A percentile compares a stretch with the other conserved stretches of the same genome.
phyloP scores from a whole-genome alignment of 371 early-diverging fungal genomes.

The Batrachochytrium dendrobatidis region DNA sequence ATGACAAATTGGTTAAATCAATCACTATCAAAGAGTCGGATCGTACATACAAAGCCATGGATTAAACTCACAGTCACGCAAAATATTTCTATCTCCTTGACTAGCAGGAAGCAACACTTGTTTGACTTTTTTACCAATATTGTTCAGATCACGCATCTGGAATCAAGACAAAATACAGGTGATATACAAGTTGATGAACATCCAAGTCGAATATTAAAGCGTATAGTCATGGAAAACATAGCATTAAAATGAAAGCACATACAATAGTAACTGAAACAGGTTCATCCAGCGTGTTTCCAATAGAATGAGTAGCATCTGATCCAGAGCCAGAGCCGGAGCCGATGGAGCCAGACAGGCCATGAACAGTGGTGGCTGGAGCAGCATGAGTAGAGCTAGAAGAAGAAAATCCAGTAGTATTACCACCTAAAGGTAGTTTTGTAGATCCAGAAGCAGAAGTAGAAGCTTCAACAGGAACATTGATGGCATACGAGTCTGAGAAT shows the following conservation, averaged over 20 bases:
- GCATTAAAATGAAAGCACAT: constrained; percentile 18
- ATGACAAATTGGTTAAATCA: constrained; percentile 26
- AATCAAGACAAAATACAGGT: not conserved
- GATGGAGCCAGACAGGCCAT: no score
- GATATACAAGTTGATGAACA: not conserved
- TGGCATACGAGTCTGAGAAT: no score
- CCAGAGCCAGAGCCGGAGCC: not conserved
- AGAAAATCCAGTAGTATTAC: no score
- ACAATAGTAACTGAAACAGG: constrained; percentile 80
- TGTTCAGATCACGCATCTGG: constrained; percentile 71
- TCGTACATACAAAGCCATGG: constrained; percentile 27
- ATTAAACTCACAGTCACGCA: constrained; percentile 63
- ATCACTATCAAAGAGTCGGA: constrained; percentile 6
- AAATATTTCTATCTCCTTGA: constrained; percentile 52
- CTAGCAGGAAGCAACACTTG: constrained; percentile 63
- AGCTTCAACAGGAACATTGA: no score
- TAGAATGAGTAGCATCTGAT: not conserved
- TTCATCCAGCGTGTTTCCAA: constrained; percentile 83
- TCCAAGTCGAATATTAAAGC: no score
- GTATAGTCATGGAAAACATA: no score
- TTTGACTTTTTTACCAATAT: constrained; percentile 61
- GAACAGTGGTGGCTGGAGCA: no score
- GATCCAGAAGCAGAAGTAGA: no score
- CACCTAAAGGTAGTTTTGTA: no score
- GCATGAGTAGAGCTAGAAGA: no score